Percentiles rank a stretch among this genome's conserved stretches.
Evolutionary conservation across 1,139 yeast species (phyloP).

Genomic region (Kurtzmaniella quercitrusa): DNA sequence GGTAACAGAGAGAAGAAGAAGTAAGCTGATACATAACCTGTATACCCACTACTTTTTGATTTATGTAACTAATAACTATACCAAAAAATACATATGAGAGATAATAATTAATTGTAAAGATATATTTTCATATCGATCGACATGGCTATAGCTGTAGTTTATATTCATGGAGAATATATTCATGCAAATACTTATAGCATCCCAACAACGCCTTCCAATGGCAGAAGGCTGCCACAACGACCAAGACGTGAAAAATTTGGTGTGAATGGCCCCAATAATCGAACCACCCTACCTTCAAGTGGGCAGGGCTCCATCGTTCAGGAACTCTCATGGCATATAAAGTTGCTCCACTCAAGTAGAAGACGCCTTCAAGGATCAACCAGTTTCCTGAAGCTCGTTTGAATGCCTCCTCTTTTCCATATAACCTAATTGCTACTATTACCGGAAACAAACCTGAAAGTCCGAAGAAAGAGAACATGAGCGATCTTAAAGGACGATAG

Average conservation of each 20-base stretch:
- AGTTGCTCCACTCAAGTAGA: constrained; percentile 75
- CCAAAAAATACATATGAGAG: background rate
- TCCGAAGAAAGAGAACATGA: constrained; percentile 78
- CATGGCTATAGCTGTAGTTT: background rate
- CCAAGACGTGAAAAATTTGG: constrained; percentile 80
- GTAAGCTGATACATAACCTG: constrained; percentile 4
- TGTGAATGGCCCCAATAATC: constrained; percentile 83
- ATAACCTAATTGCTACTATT: constrained; percentile 40
- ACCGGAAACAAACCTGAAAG: constrained; percentile 75
- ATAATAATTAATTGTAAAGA: too few relatives aligned
- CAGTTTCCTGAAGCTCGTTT: constrained; percentile 54
- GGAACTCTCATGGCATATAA: constrained; percentile 79
- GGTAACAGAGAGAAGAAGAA: constrained; percentile 25
- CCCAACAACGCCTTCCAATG: constrained; percentile 67
- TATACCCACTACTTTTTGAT: background rate
- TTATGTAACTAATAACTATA: background rate
- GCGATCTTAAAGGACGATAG: constrained; percentile 75
- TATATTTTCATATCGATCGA: too few relatives aligned
- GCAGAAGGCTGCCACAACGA: constrained; percentile 74
- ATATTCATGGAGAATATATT: constrained; percentile 3
- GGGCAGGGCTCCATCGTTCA: constrained; percentile 50
- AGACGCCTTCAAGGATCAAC: constrained; percentile 64
- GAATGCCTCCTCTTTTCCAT: constrained; percentile 36
- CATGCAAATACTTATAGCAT: constrained; percentile 53
- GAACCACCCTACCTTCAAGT: constrained; percentile 51